Percentiles rank a stretch among this genome's conserved stretches.
Conservation (phyloP, 2,329 filamentous ascomycete genomes). For the Ciborinia camelliae region DNA sequence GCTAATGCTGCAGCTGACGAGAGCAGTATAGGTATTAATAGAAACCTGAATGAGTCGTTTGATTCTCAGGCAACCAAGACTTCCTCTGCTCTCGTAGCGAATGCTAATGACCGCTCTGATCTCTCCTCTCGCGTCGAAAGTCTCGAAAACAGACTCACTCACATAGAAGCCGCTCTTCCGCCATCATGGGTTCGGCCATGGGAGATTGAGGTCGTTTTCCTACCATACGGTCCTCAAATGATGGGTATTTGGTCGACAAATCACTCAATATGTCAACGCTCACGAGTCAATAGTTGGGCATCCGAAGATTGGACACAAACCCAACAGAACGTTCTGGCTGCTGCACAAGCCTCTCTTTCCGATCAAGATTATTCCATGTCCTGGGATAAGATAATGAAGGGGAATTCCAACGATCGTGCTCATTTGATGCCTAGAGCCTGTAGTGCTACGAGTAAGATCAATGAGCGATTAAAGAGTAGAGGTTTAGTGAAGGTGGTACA, state of each 20-base stretch:
- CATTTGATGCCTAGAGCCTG: slow-evolving; percentile 59
- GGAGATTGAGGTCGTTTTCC: slow-evolving; percentile 72
- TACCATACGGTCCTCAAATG: slow-evolving; percentile 62
- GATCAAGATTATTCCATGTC: slow-evolving; percentile 28
- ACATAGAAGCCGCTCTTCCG: slow-evolving; percentile 38
- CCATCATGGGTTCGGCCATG: slow-evolving; percentile 64
- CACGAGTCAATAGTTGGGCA: slow-evolving; percentile 39
- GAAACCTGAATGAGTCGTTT: slow-evolving; percentile 32
- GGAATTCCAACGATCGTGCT: background rate
- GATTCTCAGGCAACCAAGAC: slow-evolving; percentile 38
- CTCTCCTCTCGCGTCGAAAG: slow-evolving; percentile 43
- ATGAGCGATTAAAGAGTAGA: slow-evolving; percentile 69
- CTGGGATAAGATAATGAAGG: slow-evolving; percentile 27
- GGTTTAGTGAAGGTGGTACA: slow-evolving; percentile 65
- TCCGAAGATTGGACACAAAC: slow-evolving; percentile 48
- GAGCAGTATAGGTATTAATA: slow-evolving; percentile 29
- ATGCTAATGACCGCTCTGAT: slow-evolving; percentile 39
- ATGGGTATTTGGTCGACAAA: slow-evolving; percentile 52
- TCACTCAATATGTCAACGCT: slow-evolving; percentile 38
- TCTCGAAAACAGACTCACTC: slow-evolving; percentile 43
- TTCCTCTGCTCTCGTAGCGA: slow-evolving; percentile 39
- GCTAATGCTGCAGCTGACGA: slow-evolving; percentile 45
- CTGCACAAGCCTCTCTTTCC: slow-evolving; percentile 31
- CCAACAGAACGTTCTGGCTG: slow-evolving; percentile 31
- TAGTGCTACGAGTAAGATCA: slow-evolving; percentile 58